These are phyloP conservation scores for Penicillium argentinense DNA, from an alignment of 495 filamentous ascomycete genomes.

Conservation along the genomic window DNA sequence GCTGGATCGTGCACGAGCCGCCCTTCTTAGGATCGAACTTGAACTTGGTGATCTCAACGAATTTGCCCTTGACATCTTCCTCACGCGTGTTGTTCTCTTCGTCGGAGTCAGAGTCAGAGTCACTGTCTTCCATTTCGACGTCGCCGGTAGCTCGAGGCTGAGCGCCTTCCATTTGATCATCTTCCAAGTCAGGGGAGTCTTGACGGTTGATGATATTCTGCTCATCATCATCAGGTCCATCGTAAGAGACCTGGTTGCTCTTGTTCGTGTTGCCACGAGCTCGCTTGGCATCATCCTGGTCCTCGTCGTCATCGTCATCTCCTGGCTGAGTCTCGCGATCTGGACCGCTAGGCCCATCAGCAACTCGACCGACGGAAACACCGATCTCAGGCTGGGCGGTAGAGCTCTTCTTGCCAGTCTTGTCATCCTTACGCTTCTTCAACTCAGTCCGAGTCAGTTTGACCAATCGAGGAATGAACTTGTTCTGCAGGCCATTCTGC, in stretches of 20 bases:
- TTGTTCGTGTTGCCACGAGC: conserved; percentile 73
- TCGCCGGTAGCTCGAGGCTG: conserved; percentile 14
- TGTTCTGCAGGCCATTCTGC: conserved; percentile 70
- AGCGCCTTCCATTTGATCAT: conserved; percentile 42
- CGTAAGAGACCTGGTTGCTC: conserved; percentile 80
- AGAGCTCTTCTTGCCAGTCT: conserved; percentile 55
- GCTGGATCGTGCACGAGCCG: conserved; percentile 71
- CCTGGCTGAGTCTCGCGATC: conserved; percentile 61
- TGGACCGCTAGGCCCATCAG: conserved; percentile 55
- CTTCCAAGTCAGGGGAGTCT: conserved; percentile 43
- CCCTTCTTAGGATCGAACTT: conserved; percentile 75
- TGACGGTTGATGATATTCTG: conserved; percentile 60
- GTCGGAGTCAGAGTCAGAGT: conserved; percentile 39
- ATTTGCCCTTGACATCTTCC: conserved; percentile 63
- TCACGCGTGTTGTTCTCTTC: conserved; percentile 55
- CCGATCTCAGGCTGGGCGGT: conserved; percentile 81
- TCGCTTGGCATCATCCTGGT: conserved; percentile 82
- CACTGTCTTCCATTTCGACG: conserved; percentile 35
- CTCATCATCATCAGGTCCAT: conserved; percentile 88
- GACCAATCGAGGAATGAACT: conserved; percentile 71
- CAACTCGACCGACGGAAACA: conserved; percentile 66
- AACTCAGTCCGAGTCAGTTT: conserved; percentile 70
- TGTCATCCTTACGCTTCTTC: conserved; percentile 70
- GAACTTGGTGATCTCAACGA: conserved; percentile 67
- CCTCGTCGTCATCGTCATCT: conserved; percentile 73